Conservation (phyloP, 2,329 filamentous ascomycete genomes). For the Trichoderma semiorbis region DNA sequence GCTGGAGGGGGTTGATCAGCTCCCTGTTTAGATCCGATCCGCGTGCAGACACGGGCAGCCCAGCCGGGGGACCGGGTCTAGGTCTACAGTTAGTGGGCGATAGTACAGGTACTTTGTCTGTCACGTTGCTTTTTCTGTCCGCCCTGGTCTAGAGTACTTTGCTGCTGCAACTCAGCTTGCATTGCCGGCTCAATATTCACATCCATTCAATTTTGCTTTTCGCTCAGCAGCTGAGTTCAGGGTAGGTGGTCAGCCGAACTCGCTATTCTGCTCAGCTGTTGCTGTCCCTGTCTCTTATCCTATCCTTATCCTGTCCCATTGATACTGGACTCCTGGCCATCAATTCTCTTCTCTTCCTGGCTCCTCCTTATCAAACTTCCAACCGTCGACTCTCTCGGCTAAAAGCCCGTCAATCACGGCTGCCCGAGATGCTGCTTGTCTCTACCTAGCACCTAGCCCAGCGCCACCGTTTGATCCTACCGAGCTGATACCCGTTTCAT, state of each 20-base stretch:
- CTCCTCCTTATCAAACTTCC: background rate
- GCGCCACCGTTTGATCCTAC: background rate
- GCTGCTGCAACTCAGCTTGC: background rate
- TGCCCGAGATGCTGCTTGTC: background rate
- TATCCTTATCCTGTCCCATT: background rate
- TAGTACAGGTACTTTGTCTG: background rate
- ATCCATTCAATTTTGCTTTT: background rate
- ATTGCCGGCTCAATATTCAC: background rate
- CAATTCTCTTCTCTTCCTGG: background rate
- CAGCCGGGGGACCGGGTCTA: background rate
- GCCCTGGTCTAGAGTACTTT: background rate
- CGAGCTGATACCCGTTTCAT: background rate
- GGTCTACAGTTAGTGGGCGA: background rate
- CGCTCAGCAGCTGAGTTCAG: background rate
- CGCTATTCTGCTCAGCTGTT: background rate
- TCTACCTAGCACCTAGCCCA: background rate
- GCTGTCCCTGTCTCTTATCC: background rate
- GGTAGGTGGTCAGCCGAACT: background rate
- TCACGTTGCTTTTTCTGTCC: background rate
- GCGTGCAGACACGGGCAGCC: slow-evolving; percentile 7
- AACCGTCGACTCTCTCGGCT: background rate
- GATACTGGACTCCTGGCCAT: background rate
- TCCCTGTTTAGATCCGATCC: slow-evolving; percentile 12
- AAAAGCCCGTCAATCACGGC: background rate
- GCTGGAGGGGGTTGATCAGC: background rate